Base-by-base conservation (phyloP, 2,329 filamentous ascomycete species). In the Apiospora sp. region DNA sequence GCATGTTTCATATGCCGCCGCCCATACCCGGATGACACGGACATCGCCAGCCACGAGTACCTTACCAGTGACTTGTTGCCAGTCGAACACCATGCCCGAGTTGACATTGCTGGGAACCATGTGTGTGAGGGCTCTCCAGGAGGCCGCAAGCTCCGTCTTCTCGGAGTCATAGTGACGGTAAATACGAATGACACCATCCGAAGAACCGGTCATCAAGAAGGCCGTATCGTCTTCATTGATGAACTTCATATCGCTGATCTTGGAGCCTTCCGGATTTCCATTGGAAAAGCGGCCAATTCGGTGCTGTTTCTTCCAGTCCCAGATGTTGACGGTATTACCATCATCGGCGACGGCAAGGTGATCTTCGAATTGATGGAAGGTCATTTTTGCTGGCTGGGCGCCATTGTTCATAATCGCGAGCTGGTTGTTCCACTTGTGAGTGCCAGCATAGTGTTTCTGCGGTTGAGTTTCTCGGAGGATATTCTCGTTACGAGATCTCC, bases 171-270 rank as follows among this genome's bases (percentile, higher is more conserved):
- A 99, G 80, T 96, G 93, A 75, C 95, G 91, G 84, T 97, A 99
- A 44, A 98, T 92, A 75, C 97, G 94, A 75, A 99, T 90, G 24
- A 98, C 94, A 70, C 96, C 96, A 79, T 99, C 96, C 1, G 95
- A 98, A 10, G 95, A 97, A 1, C 96, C 96, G 0, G 94, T 98
- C 90, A 99, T 94, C 72, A 99, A 85, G 75, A 98, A 90, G 3
- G 96, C 96, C 80, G 97, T 94, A 80, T 99, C 96, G 78, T 99
- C 96, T 82, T 99, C 96, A 77, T 99, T 99, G 85, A 99, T 97
- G 82, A 98, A 98, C 72, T 95, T 94, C 81, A 98, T 92, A 81
- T 98, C 95, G 71, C 95, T 98, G 78, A 99, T 97, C 77, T 92
- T 94, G 37, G 95, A 98, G 3, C 95, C 94, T 44, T 92, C 87